Evolutionary conservation across 331 rosid species (phyloP), one percentile per base, ranked within the genome.

Genomic region (Erythrophleum ivorense): DNA sequence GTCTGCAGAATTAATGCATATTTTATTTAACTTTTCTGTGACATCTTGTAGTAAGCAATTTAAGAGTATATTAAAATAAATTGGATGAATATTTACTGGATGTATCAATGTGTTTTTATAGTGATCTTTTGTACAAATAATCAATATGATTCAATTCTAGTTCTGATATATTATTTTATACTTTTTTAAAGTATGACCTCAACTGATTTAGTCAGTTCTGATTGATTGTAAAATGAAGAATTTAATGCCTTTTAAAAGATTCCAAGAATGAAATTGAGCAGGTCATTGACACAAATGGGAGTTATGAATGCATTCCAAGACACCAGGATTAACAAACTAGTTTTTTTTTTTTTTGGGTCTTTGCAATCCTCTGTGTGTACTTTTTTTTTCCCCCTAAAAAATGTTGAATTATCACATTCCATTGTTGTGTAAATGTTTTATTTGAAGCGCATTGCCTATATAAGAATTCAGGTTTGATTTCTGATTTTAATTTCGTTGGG

Each of bases 1-100:
- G 99, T 95, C 48, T 76, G 92, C 71, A 57, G 72, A 49, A 24
- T 86, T 83, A 19, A 49, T 65, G 63, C 41, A 4, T 78, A 43
- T 71, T 76, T 64, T 9, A 5, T 64, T 71, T 12, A 74, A 31
- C 58, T 71, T 78, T 45, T 62, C 75, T 71, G 9, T 40, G 79
- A 57, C 67, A 34, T 78, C 19, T 75, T 78, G 76, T 65, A 65
- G 53, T 29, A 19, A 55, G 33, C 63, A 76, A 59, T 36, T 66
- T 66, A 41, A 66, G 33, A 65, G 66, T 21, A 65, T 65, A 52
- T 54, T 7, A 63, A 50, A 5, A 34, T 48, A 63, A 52, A 16
- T 64, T 12, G 68, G 82, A 81, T 24, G 54, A 52, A 33, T 64
- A 57, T 76, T 40, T 46, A 50, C 46, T 7, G 15, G 68, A 64